These are phyloP conservation scores for Penicillium sp. DNA, from an alignment of 2,329 filamentous ascomycete genomes.

Conservation along the genomic window DNA sequence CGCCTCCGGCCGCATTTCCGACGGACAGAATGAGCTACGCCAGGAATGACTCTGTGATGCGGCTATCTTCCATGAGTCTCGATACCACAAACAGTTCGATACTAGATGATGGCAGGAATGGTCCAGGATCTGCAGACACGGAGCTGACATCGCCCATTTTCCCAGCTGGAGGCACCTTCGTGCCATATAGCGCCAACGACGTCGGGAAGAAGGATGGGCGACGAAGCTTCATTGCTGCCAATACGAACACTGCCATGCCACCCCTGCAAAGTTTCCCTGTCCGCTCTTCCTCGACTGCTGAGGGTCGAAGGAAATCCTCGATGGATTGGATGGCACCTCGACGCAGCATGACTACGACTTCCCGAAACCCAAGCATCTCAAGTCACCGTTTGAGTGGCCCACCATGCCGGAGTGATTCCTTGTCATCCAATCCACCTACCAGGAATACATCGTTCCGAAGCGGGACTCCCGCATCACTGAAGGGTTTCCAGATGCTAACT, in stretches of 20 bases:
- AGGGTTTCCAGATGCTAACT: constrained; percentile 3
- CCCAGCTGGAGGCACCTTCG: constrained; percentile 32
- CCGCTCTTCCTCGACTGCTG: constrained; percentile 24
- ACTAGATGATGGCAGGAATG: constrained; percentile 29
- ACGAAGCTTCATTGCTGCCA: constrained; percentile 25
- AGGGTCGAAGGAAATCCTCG: constrained; percentile 22
- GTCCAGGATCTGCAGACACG: constrained; percentile 26
- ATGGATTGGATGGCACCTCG: constrained; percentile 26
- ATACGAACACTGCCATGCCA: constrained; percentile 22
- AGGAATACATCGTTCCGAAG: constrained; percentile 18
- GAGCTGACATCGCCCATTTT: constrained; percentile 30
- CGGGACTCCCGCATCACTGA: constrained; percentile 10
- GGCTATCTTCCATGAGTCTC: constrained; percentile 35
- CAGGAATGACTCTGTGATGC: constrained; percentile 32
- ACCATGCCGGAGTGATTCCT: constrained; percentile 31
- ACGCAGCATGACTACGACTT: constrained; percentile 30
- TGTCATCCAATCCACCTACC: constrained; percentile 21
- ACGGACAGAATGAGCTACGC: constrained; percentile 32
- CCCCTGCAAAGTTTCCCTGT: constrained; percentile 25
- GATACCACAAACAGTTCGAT: constrained; percentile 39
- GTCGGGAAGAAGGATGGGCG: constrained; percentile 32
- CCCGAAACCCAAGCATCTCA: constrained; percentile 26
- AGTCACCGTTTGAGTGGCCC: constrained; percentile 23
- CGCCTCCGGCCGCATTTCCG: constrained; percentile 26
- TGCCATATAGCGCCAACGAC: constrained; percentile 37